These are phyloP conservation scores for Chlorella sp. DNA, from an alignment of 139 green algal species.

Conservation along the genomic window DNA sequence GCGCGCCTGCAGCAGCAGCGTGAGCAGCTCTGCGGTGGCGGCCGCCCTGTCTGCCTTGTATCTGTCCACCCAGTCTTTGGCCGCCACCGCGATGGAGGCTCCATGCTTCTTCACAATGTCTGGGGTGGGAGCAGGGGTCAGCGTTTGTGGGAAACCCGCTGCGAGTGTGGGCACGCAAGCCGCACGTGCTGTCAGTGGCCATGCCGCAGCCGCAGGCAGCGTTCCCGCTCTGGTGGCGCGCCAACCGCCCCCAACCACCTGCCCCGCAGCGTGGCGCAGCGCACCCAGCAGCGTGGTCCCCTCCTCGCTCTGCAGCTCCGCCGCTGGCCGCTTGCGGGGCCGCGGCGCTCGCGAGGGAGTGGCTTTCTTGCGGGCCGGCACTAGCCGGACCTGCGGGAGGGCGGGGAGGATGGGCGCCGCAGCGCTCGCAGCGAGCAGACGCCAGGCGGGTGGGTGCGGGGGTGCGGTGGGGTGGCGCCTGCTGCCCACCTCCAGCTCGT, in stretches of 20 bases:
- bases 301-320: background rate
- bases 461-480: background rate
- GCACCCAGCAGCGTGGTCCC: constrained; percentile 17
- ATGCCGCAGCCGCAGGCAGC: background rate
- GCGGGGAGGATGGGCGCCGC: background rate
- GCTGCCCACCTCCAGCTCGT: background rate
- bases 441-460: too few relatives aligned
- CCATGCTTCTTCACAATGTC: constrained; percentile 26
- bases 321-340: constrained; percentile 1
- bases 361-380: constrained; percentile 1
- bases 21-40: constrained; percentile 66
- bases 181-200: background rate
- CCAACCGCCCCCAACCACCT: background rate
- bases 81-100: constrained; percentile 18
- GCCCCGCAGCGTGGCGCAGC: too few relatives aligned
- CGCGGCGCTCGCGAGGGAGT: background rate
- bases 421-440: background rate
- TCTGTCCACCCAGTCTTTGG: constrained; percentile 64
- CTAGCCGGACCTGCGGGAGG: background rate
- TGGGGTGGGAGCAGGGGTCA: background rate
- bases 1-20: constrained; percentile 62
- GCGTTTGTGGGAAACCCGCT: background rate
- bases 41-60: constrained; percentile 42
- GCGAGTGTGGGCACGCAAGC: background rate
- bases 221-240: background rate